Conservation (phyloP, 2,329 filamentous ascomycete species). For the Beauveria pseudobassiana region DNA sequence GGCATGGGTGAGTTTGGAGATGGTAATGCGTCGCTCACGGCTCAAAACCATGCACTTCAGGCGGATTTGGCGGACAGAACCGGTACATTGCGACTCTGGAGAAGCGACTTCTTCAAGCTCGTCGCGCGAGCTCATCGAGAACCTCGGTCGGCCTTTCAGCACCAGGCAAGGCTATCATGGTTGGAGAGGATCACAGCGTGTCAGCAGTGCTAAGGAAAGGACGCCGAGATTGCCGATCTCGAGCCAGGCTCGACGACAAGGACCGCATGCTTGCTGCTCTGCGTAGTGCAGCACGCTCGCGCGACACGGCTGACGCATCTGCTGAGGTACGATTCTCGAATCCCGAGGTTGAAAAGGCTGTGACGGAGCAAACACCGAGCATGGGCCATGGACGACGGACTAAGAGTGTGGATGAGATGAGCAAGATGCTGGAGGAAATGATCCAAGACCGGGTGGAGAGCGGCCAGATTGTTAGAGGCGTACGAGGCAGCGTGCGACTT, state of each 20-base stretch:
- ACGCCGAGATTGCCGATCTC: slow-evolving; percentile 87
- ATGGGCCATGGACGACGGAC: slow-evolving; percentile 42
- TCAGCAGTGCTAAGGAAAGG: slow-evolving; percentile 76
- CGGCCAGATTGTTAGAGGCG: slow-evolving; percentile 61
- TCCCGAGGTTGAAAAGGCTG: slow-evolving; percentile 17
- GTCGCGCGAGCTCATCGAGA: slow-evolving; percentile 81
- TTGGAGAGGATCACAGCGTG: slow-evolving; percentile 73
- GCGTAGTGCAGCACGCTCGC: slow-evolving; percentile 74
- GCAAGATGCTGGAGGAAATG: slow-evolving; percentile 91
- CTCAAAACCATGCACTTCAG: slow-evolving; percentile 89
- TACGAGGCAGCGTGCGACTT: slow-evolving; percentile 59
- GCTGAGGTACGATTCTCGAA: slow-evolving; percentile 24
- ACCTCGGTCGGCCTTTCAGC: slow-evolving; percentile 66
- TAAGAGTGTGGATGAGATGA: slow-evolving; percentile 85
- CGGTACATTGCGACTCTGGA: slow-evolving; percentile 92
- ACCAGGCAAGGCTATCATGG: slow-evolving; percentile 55
- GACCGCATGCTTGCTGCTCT: slow-evolving; percentile 87
- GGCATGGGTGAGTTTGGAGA: slow-evolving; percentile 77
- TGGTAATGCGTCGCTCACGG: slow-evolving; percentile 69
- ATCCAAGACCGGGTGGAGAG: slow-evolving; percentile 79
- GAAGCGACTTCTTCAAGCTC: slow-evolving; percentile 82
- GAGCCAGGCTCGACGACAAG: slow-evolving; percentile 85
- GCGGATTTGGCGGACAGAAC: slow-evolving; percentile 92
- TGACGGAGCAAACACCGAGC: slow-evolving; percentile 18
- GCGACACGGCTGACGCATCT: slow-evolving; percentile 65